Evolutionary conservation across 2,329 filamentous ascomycete genomes (phyloP), one percentile per base, ranked within the genome.

Genomic region (Pseudogymnoascus sp.): DNA sequence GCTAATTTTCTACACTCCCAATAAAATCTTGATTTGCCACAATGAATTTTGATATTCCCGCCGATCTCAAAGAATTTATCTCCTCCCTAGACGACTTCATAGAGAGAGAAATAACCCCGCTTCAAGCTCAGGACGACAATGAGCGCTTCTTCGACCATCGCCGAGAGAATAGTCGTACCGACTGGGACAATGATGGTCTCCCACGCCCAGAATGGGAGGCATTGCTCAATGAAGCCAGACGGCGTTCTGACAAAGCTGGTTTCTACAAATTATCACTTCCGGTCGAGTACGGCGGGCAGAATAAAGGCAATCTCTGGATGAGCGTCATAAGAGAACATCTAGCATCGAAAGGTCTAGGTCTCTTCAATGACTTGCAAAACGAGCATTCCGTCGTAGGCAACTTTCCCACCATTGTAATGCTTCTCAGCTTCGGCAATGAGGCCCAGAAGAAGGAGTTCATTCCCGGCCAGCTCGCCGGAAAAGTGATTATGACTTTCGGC

Each of bases 71-170:
- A 41, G 61, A 72, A 5, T 79, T 80, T 66, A 70, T 84, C 28
- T 61, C 68, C 26, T 69, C 72, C n/a, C 72, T 85, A 10, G 81
- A 84, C 70, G 66, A 67, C n/a, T 84, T 84, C 71, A 83, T 85
- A 64, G 72, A 76, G 2, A 67, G 69, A 12, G 75, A 76, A 56
- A 84, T 83, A 64, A 70, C 72, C 0, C 81, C 81, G 1, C 72
- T 84, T 1, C 80, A 85, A 68, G 70, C 80, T 2, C 79, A 84
- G 65, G 71, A 81, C 66, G 80, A 84, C 68, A 85, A 85, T 67
- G 74, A 82, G 59, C 78, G 82, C 61, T 86, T 86, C 76, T 85
- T 86, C 71, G 82, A 85, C 69, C 79, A 86, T 69, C 78, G 82
- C 15, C 79, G 82, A 63, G 82, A 86, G 65, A 76, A 84, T 66